phyloP scores from a whole-genome alignment of 1,139 yeast species.

The Kodamaea sp. region DNA sequence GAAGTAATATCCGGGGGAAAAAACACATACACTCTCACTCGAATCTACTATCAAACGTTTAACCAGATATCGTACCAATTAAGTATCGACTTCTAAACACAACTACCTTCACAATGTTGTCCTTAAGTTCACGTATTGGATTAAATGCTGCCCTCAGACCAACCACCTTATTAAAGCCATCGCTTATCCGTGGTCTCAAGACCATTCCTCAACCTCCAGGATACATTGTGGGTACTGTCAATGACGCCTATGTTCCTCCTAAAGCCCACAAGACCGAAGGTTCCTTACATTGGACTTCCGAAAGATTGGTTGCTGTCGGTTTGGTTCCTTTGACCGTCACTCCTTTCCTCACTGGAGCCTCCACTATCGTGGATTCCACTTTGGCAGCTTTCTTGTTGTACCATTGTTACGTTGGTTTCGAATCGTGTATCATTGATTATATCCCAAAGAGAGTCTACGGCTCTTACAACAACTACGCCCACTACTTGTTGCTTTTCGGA shows the following conservation, averaged over 20 bases:
- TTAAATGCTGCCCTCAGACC: slow-evolving; percentile 22
- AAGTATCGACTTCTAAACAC: too few relatives aligned
- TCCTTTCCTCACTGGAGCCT: slow-evolving; percentile 60
- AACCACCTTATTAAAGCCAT: slow-evolving; percentile 10
- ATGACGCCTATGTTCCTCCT: slow-evolving; percentile 71
- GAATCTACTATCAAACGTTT: not conserved
- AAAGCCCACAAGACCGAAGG: slow-evolving; percentile 57
- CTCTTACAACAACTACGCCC: slow-evolving; percentile 59
- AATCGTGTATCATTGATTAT: slow-evolving; percentile 78
- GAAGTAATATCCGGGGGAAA: slow-evolving; percentile 15
- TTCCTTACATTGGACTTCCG: slow-evolving; percentile 73
- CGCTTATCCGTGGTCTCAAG: slow-evolving; percentile 27
- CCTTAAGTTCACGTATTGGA: slow-evolving; percentile 28
- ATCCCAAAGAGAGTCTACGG: slow-evolving; percentile 77
- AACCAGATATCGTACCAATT: too few relatives aligned
- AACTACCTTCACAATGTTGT: slow-evolving; percentile 29
- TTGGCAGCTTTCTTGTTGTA: slow-evolving; percentile 57
- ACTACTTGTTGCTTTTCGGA: slow-evolving; percentile 63
- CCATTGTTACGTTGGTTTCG: slow-evolving; percentile 72
- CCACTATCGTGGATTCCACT: slow-evolving; percentile 56
- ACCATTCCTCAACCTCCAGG: slow-evolving; percentile 77
- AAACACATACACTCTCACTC: slow-evolving; percentile 4
- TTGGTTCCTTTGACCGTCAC: slow-evolving; percentile 64
- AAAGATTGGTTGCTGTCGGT: slow-evolving; percentile 58
- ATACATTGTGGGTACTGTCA: slow-evolving; percentile 69